Percentiles rank a stretch among this genome's conserved stretches.
These are phyloP conservation scores for Volvariella volvacea DNA, from an alignment of 1,284 basidiomycete species.

Conservation along the genomic window DNA sequence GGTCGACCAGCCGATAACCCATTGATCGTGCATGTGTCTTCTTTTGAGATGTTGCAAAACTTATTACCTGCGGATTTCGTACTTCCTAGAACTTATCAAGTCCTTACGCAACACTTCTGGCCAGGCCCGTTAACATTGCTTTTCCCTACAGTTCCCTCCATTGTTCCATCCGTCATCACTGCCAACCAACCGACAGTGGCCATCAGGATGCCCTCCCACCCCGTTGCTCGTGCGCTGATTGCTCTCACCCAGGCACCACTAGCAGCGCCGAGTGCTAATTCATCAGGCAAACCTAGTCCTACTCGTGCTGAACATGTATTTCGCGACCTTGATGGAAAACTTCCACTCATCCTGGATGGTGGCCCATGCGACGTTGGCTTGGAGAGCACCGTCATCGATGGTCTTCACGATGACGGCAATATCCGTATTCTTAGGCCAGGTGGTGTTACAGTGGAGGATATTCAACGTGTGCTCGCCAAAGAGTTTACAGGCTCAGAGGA, in stretches of 20 bases:
- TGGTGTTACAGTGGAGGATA: slow-evolving; percentile 87
- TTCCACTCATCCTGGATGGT: slow-evolving; percentile 87
- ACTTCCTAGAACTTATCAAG: slow-evolving; percentile 59
- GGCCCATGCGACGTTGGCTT: slow-evolving; percentile 86
- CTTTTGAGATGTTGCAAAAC: slow-evolving; percentile 70
- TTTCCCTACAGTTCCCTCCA: slow-evolving; percentile 65
- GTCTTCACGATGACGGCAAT: slow-evolving; percentile 62
- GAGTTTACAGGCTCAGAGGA: slow-evolving; percentile 25
- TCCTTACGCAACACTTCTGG: slow-evolving; percentile 85
- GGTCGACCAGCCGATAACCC: slow-evolving; percentile 95
- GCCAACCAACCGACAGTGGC: slow-evolving; percentile 83
- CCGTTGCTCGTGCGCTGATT: slow-evolving; percentile 88
- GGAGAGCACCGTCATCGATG: slow-evolving; percentile 96
- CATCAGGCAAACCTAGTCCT: slow-evolving; percentile 90
- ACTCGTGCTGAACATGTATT: slow-evolving; percentile 88
- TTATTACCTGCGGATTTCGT: slow-evolving; percentile 63
- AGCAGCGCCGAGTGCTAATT: slow-evolving; percentile 95
- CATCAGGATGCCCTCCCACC: slow-evolving; percentile 91
- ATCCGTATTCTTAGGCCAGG: slow-evolving; percentile 88
- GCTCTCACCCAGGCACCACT: slow-evolving; percentile 70
- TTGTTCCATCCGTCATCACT: slow-evolving; percentile 65
- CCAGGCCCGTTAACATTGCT: slow-evolving; percentile 91
- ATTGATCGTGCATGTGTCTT: slow-evolving; percentile 94
- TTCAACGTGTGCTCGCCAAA: slow-evolving; percentile 54
- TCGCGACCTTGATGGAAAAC: slow-evolving; percentile 69